Evolutionary conservation across 148 eudicot genomes (phyloP), one percentile per base, ranked within the genome.

Genomic region (Vaccinium darrowii): DNA sequence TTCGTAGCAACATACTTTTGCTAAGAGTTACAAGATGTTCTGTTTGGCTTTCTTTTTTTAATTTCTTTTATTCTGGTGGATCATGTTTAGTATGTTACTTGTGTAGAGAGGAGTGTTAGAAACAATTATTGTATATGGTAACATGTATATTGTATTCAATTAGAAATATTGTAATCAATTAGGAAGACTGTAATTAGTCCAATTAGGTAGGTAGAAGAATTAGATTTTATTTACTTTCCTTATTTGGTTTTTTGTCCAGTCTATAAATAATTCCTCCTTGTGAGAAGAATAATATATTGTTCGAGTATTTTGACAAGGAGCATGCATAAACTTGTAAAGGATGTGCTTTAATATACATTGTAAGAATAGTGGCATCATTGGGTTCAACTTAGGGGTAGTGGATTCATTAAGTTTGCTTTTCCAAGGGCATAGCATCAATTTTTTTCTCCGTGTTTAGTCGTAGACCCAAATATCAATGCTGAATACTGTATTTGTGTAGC

Each of bases 281-380:
- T 33, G 36, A 33, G 36, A 2, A 33, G 3, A 33, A 33, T 33
- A 33, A 33, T 33, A 33, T 33, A 33, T 33, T 2, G 36, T 33
- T 33, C 36, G 36, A 33, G 36, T 33, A 33, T 2, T 33, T 33
- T 0, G 36, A 33, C 36, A 33, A 33, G 36, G 51, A 15, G 49
- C n/a, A 74, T 74, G 77, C 51, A n/a, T 54, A 51, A 51, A 77
- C 60, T 78, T 14, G 79, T 77, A 21, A 51, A 52, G 60, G 81
- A 52, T 51, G n/a, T 13, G 33, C 60, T 52, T 10, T 15, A 23
- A 52, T 76, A 50, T 1, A 23, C 60, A 9, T 13, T 78, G 81
- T 30, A 78, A 51, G 60, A 15, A 27, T 39, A 52, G 30, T 14
- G 5, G 15, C 23, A n/a, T n/a, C 4, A 5, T 76, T 21, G 56